Conservation (phyloP, 345 rosid genomes). For the Salix caprea region DNA sequence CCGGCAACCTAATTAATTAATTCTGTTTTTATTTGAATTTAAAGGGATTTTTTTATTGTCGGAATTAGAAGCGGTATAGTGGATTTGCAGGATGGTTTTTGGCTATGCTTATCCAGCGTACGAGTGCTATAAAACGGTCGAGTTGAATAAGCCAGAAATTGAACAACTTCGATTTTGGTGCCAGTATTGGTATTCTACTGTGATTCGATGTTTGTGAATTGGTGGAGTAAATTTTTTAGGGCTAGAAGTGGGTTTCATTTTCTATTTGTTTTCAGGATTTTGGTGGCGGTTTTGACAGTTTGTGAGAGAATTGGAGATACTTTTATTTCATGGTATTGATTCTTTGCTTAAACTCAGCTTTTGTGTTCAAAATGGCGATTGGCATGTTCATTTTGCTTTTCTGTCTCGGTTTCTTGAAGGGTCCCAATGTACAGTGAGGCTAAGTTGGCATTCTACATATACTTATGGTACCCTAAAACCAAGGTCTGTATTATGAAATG, state of each 20-base stretch:
- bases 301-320: constrained; percentile 60
- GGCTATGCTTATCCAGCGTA: constrained; percentile 68
- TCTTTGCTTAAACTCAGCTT: neutral
- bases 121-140: constrained; percentile 61
- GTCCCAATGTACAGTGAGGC: constrained; percentile 78
- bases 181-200: constrained; percentile 44
- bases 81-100: constrained; percentile 40
- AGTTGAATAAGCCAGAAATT: constrained; percentile 52
- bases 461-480: constrained; percentile 86
- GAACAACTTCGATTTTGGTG: constrained; percentile 67
- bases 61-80: neutral
- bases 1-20: neutral
- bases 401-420: constrained; percentile 40
- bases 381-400: constrained; percentile 3
- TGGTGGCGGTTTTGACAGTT: constrained; percentile 56
- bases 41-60: neutral
- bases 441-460: constrained; percentile 70
- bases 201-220: neutral
- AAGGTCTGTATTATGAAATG: constrained; percentile 38
- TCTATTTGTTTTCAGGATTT: constrained; percentile 44
- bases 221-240: neutral
- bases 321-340: constrained; percentile 56
- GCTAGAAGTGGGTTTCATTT: neutral
- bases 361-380: neutral
- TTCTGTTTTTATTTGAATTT: neutral